A percentile compares a stretch with the other conserved stretches of the same genome.
phyloP scores from a whole-genome alignment of 2,329 filamentous ascomycete species.

The Kalmusia sp. region DNA sequence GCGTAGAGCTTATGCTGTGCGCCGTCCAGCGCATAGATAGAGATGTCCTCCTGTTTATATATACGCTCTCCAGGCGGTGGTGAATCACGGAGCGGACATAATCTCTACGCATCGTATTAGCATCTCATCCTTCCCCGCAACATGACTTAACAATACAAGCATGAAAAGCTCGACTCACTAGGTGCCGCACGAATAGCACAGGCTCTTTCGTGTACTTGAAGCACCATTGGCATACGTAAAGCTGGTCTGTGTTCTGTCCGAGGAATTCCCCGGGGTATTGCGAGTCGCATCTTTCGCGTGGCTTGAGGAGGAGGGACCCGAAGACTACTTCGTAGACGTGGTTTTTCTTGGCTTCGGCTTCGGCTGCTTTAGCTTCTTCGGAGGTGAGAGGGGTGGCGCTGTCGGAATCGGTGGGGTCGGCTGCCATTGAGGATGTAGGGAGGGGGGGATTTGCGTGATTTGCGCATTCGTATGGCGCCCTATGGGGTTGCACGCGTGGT shows the following conservation, averaged over 20 bases:
- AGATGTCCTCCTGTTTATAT: constrained; percentile 81
- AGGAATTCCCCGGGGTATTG: constrained; percentile 72
- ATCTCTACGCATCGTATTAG: constrained; percentile 42
- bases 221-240: constrained; percentile 91
- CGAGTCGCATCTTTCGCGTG: constrained; percentile 82
- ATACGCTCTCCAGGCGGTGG: constrained; percentile 73
- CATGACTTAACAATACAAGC: background rate
- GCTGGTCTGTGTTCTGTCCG: constrained; percentile 54
- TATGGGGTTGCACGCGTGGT: no score
- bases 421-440: no score
- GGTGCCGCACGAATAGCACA: constrained; percentile 56
- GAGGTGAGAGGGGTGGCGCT: no score
- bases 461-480: no score
- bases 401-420: no score
- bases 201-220: constrained; percentile 83
- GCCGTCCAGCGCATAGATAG: constrained; percentile 92
- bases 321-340: constrained; percentile 87
- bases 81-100: constrained; percentile 49
- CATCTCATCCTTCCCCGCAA: no score
- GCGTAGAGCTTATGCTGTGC: constrained; percentile 87
- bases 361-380: no score
- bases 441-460: no score
- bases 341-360: no score
- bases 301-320: constrained; percentile 81
- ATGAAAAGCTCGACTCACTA: constrained; percentile 20